Conservation (phyloP, 352 stramenopile species). For the Phytophthora niederhauseri region DNA sequence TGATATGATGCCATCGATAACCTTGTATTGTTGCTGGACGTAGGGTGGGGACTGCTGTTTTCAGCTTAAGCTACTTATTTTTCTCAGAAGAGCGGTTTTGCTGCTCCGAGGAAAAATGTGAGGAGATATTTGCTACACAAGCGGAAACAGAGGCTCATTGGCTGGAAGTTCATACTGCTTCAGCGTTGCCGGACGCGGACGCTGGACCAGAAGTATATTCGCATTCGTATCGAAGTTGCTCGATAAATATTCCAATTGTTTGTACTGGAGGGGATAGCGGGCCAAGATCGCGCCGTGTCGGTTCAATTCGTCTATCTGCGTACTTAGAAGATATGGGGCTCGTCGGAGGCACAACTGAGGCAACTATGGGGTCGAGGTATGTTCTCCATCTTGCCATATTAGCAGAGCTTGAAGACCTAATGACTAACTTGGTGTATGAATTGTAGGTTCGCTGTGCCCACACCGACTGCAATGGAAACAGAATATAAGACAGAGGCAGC, state of each 20-base stretch:
- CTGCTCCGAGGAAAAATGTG: constrained; percentile 46
- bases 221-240: constrained; percentile 52
- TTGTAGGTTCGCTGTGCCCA: constrained; percentile 12
- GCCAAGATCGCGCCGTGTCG: constrained; percentile 18
- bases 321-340: constrained; percentile 47
- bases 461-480: constrained; percentile 16
- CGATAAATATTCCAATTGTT: constrained; percentile 64
- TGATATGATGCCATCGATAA: neutral
- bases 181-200: constrained; percentile 16
- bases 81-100: constrained; percentile 60
- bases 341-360: constrained; percentile 3
- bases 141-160: constrained; percentile 44
- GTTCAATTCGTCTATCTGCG: constrained; percentile 40
- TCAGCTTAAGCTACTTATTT: constrained; percentile 80
- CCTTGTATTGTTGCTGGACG: neutral
- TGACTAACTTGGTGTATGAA: neutral
- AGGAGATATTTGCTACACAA: constrained; percentile 38
- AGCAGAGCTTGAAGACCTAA: neutral
- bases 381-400: neutral
- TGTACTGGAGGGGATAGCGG: constrained; percentile 8
- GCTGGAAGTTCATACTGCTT: constrained; percentile 37
- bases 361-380: constrained; percentile 6
- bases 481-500: constrained; percentile 1
- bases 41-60: constrained; percentile 51
- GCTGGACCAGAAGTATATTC: constrained; percentile 25